A percentile compares a stretch with the other conserved stretches of the same genome.
Conservation (phyloP, 1,284 basidiomycete genomes). For the Peniophora sp. region DNA sequence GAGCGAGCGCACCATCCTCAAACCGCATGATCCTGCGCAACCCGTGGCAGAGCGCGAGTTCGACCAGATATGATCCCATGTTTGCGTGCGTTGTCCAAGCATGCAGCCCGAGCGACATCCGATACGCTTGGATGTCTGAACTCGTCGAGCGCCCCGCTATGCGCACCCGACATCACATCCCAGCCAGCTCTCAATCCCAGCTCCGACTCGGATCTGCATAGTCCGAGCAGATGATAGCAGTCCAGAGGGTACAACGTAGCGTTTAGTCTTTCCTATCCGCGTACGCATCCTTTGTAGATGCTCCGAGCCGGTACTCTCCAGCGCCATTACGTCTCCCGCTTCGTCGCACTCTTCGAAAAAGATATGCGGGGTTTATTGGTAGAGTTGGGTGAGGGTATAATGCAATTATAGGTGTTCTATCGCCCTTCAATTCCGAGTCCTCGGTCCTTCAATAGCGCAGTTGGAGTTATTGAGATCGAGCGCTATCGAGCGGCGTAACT, state of each 20-base stretch:
- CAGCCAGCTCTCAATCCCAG: conserved; percentile 67
- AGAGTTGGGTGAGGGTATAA: conserved; percentile 59
- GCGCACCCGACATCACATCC: no score
- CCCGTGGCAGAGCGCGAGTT: no score
- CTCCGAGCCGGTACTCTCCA: conserved; percentile 82
- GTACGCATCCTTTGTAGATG: no score
- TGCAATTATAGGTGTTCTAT: conserved; percentile 69
- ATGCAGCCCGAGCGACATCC: no score
- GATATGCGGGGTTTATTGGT: conserved; percentile 32
- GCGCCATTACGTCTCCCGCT: conserved; percentile 79
- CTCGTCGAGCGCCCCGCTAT: no score
- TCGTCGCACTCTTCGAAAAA: conserved; percentile 77
- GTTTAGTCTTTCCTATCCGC: conserved; percentile 72
- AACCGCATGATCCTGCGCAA: no score
- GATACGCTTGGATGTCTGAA: no score
- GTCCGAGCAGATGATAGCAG: conserved; percentile 81
- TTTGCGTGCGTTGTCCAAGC: no score
- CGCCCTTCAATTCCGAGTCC: conserved; percentile 69
- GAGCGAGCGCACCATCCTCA: no score
- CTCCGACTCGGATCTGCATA: conserved; percentile 81
- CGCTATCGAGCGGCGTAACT: no score
- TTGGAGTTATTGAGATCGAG: conserved; percentile 42
- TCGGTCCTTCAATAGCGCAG: conserved; percentile 66
- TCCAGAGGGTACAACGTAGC: conserved; percentile 69
- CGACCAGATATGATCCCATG: no score